phyloP scores from a whole-genome alignment of 345 rosid species.

The Eucalyptus pauciflora region DNA sequence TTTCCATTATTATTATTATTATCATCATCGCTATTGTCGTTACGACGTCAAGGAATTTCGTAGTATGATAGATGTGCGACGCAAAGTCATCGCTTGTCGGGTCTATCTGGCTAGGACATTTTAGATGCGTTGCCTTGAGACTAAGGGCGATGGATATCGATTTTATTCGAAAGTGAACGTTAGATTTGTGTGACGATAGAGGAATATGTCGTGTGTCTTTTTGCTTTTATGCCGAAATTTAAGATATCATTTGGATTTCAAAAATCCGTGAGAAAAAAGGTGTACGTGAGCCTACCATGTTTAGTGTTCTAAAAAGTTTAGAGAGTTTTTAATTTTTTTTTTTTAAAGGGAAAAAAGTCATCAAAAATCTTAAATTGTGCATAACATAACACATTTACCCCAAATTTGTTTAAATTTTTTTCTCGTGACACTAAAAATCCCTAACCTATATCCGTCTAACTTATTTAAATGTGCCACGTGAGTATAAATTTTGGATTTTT shows the following conservation, averaged over 20 bases:
- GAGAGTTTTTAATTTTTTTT: background rate
- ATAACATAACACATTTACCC: accelerated
- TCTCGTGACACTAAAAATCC: too few species aligned
- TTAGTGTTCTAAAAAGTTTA: background rate
- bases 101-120: background rate
- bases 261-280: background rate
- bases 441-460: too few species aligned
- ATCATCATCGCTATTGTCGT: too few species aligned
- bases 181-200: background rate
- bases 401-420: too few species aligned
- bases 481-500: too few species aligned
- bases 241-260: background rate
- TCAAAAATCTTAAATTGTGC: too few species aligned
- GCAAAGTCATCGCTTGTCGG: background rate
- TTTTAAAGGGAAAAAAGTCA: too few species aligned
- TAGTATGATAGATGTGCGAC: background rate
- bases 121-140: background rate
- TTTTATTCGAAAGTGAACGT: background rate
- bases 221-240: background rate
- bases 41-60: background rate
- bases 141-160: background rate
- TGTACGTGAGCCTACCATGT: background rate
- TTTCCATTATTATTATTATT: too few species aligned
- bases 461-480: too few species aligned
- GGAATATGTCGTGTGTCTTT: background rate